Base-by-base conservation (phyloP, 2,329 filamentous ascomycete species). In the Phialophora tarda region DNA sequence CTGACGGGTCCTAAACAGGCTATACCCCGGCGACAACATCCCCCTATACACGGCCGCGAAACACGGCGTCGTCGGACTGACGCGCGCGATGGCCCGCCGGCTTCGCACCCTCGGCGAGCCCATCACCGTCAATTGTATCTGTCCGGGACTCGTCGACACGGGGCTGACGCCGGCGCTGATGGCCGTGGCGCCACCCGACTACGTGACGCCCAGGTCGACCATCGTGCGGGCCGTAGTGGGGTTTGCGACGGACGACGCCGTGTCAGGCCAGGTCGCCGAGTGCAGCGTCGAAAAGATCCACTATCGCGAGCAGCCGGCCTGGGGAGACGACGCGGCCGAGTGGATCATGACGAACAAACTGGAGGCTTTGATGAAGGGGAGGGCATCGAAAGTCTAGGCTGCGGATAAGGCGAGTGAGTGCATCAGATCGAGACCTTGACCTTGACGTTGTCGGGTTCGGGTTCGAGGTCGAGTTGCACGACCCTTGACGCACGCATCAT, bases 221-320 rank as follows among this genome's bases (percentile, higher is more conserved):
- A 62, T 62, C 24, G 59, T 56, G 23, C 50, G 50, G n/a, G 59
- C 59, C 7, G 59, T 62, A 8, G 24, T 47, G 50, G 50, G 51
- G 17, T 62, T 62, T 56, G 59, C 24, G 4, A 24, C 30, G 8
- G 51, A 56, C 50, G 51, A 56, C 24, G 26, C 59, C 24, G 23
- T 47, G 21, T 24, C 50, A 4, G 59, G 59, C 12, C 50, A 62
- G 21, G 51, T 41, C 5, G 59, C 59, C 4, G 59, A 62, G 23
- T 62, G 59, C 23, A 62, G 59, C 32, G 50, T 41, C n/a, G 59
- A 62, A 5, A 62, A 62, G 32, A 56, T 62, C n/a, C 59, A 62
- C 17, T 56, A 56, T 6, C 26, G 58, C n/a, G 44, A 47, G 24
- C 59, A 62, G 59, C 59, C 59, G 6, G 59, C 44, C 12, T 62